Evolutionary conservation across 352 stramenopile genomes (phyloP).

Genomic region (Phytophthora cryptogea): DNA sequence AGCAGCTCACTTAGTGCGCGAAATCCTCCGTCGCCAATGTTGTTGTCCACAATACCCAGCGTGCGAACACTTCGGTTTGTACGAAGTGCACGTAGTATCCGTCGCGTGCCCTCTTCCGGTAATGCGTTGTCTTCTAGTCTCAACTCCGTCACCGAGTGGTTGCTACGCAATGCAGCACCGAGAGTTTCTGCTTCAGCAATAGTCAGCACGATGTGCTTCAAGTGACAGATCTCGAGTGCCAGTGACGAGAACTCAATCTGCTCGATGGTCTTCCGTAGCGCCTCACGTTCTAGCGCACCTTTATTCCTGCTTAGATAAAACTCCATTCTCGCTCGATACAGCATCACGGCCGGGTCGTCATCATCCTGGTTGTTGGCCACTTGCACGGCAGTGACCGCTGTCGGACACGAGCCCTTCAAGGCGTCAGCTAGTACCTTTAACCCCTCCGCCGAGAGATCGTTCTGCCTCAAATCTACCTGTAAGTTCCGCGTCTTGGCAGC

Average conservation of each 20-base stretch:
- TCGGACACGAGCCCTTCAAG: slow-evolving; percentile 25
- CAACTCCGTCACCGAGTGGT: slow-evolving; percentile 38
- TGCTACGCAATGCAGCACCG: slow-evolving; percentile 26
- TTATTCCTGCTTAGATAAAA: slow-evolving; percentile 46
- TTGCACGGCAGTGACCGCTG: slow-evolving; percentile 27
- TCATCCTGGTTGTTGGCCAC: slow-evolving; percentile 44
- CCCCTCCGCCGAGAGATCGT: slow-evolving; percentile 27
- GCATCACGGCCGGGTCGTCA: slow-evolving; percentile 24
- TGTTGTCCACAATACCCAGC: slow-evolving; percentile 41
- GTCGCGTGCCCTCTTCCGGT: slow-evolving; percentile 32
- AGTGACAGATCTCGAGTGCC: slow-evolving; percentile 31
- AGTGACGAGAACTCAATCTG: slow-evolving; percentile 31
- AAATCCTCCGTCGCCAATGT: slow-evolving; percentile 41
- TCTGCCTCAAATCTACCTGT: slow-evolving; percentile 41
- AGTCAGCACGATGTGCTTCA: slow-evolving; percentile 43
- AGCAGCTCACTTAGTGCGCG: slow-evolving; percentile 36
- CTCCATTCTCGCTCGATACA: slow-evolving; percentile 35
- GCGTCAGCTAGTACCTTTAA: slow-evolving; percentile 34
- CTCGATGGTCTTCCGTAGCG: slow-evolving; percentile 14
- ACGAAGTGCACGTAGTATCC: slow-evolving; percentile 35
- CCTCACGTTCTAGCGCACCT: slow-evolving; percentile 14
- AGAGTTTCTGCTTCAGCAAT: slow-evolving; percentile 43
- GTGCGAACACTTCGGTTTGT: slow-evolving; percentile 28
- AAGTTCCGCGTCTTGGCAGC: slow-evolving; percentile 19
- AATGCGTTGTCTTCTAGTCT: slow-evolving; percentile 48